Evolutionary conservation across 139 green algal species (phyloP).

Genomic region (Tetraselmis chui): DNA sequence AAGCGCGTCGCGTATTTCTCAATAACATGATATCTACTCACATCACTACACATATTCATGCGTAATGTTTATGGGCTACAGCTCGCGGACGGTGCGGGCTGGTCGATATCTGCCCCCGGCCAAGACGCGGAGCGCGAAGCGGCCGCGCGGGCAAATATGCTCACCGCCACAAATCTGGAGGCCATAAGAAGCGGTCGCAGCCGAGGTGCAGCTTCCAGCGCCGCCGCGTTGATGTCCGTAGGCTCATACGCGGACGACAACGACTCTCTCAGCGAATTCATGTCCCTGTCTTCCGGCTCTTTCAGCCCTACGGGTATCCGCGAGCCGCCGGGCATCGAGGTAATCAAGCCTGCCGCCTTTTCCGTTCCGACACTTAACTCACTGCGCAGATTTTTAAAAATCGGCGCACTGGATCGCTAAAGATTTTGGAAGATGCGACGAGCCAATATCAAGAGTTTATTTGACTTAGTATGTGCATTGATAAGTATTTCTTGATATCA

Average conservation of each 20-base stretch:
- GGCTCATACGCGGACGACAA: background rate
- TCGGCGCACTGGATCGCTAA: too few species aligned
- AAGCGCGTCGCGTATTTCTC: too few species aligned
- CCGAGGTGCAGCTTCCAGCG: background rate
- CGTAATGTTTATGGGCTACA: too few species aligned
- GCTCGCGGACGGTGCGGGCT: background rate
- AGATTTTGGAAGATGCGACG: too few species aligned
- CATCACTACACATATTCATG: too few species aligned
- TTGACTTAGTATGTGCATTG: too few species aligned
- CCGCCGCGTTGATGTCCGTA: background rate
- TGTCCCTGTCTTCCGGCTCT: background rate
- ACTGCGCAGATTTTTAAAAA: too few species aligned
- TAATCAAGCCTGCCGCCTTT: too few species aligned
- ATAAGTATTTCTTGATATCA: too few species aligned
- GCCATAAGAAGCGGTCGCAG: background rate
- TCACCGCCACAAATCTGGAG: background rate
- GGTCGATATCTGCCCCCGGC: background rate
- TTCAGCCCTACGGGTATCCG: background rate
- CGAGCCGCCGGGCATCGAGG: background rate
- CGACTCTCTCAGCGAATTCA: background rate
- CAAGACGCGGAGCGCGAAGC: background rate
- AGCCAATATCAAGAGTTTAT: too few species aligned
- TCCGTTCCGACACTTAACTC: too few species aligned
- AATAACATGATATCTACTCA: too few species aligned
- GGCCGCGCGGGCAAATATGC: background rate